Conservation (phyloP, 495 filamentous ascomycete genomes). For the Annulohypoxylon moriforme region DNA sequence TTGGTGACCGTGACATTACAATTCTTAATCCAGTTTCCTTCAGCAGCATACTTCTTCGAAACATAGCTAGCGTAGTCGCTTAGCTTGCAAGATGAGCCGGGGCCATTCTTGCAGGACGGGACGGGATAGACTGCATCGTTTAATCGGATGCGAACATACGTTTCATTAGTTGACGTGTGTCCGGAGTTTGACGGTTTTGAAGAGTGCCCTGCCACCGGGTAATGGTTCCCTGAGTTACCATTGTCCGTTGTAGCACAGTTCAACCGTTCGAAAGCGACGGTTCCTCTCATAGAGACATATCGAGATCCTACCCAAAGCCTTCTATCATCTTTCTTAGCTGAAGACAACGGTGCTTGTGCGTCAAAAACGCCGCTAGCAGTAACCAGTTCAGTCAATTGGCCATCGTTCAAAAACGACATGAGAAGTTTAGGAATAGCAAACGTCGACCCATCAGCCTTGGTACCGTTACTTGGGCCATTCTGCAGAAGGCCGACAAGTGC, state of each 20-base stretch:
- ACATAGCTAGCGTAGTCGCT: constrained; percentile 60
- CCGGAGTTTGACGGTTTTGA: background rate
- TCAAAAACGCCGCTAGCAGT: constrained; percentile 66
- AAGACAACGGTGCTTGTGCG: constrained; percentile 54
- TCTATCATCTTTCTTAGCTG: constrained; percentile 50
- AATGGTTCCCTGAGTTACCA: background rate
- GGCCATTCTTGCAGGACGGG: constrained; percentile 58
- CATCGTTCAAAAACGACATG: constrained; percentile 68
- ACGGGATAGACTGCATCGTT: constrained; percentile 68
- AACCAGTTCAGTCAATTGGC: constrained; percentile 67
- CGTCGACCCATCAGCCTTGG: constrained; percentile 50
- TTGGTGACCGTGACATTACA: constrained; percentile 55
- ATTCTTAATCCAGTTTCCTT: constrained; percentile 57
- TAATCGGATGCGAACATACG: constrained; percentile 61
- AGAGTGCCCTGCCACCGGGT: background rate
- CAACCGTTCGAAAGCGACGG: constrained; percentile 64
- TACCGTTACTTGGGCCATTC: constrained; percentile 58
- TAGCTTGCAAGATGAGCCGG: constrained; percentile 59
- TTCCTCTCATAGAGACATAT: constrained; percentile 67
- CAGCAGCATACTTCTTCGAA: constrained; percentile 52
- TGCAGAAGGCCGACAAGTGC: constrained; percentile 60
- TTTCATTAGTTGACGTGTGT: constrained; percentile 14
- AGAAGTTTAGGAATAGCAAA: constrained; percentile 61
- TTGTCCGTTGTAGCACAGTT: constrained; percentile 48
- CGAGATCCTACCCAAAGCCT: constrained; percentile 57